These are phyloP conservation scores for Globisporangium orthogonon DNA, from an alignment of 352 stramenopile genomes.

Conservation along the genomic window DNA sequence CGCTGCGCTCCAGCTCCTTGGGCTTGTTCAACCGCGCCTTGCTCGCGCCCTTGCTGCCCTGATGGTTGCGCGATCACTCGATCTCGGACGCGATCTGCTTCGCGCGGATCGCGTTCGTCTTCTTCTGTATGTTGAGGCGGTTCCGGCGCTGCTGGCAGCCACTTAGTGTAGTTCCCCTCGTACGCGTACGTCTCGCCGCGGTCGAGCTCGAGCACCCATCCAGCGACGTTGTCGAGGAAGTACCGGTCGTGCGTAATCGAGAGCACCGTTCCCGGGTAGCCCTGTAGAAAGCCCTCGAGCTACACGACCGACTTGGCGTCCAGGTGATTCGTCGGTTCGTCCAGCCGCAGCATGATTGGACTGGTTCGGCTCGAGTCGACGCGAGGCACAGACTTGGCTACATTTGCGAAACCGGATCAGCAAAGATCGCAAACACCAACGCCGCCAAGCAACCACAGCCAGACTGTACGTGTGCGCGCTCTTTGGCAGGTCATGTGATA, in stretches of 20 bases:
- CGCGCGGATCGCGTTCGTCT: slow-evolving; percentile 82
- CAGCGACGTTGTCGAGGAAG: slow-evolving; percentile 97
- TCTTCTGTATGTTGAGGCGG: slow-evolving; percentile 93
- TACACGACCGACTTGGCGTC: slow-evolving; percentile 95
- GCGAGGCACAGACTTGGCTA: too few species aligned
- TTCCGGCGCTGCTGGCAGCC: slow-evolving; percentile 94
- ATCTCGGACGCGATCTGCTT: slow-evolving; percentile 93
- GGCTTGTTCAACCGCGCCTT: slow-evolving; percentile 93
- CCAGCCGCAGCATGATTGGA: slow-evolving; percentile 94
- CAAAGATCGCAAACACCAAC: too few species aligned
- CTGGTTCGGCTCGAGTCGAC: too few species aligned
- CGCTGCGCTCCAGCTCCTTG: slow-evolving; percentile 83
- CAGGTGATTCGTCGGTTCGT: slow-evolving; percentile 98
- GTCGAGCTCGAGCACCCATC: slow-evolving; percentile 98
- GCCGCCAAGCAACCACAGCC: too few species aligned
- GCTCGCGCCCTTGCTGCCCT: slow-evolving; percentile 79
- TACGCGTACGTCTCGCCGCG: slow-evolving; percentile 95
- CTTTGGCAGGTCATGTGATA: too few species aligned
- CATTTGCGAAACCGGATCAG: too few species aligned
- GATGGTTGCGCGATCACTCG: slow-evolving; percentile 90
- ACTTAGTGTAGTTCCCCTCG: slow-evolving; percentile 97
- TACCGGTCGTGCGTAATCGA: slow-evolving; percentile 98
- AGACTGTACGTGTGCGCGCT: background rate
- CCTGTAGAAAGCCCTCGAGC: slow-evolving; percentile 96
- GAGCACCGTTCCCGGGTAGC: slow-evolving; percentile 95